Evolutionary conservation across 805 yeast species (phyloP).

Genomic region (Pichia eremophila): DNA sequence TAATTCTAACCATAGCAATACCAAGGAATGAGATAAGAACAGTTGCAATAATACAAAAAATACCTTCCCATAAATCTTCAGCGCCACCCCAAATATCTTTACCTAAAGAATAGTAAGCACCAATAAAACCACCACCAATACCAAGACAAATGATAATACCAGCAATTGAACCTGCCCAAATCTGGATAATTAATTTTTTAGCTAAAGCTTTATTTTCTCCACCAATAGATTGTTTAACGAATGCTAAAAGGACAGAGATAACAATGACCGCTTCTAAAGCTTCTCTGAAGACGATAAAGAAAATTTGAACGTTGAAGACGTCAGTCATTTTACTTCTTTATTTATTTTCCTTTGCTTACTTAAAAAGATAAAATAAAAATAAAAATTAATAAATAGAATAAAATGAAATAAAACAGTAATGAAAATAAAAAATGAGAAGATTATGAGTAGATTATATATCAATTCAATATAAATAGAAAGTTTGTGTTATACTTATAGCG

Average conservation of each 20-base stretch:
- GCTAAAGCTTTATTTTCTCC: conserved; percentile 38
- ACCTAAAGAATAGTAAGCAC: conserved; percentile 75
- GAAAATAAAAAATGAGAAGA: not conserved
- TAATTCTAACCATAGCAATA: conserved; percentile 88
- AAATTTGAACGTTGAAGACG: conserved; percentile 65
- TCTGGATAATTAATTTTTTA: conserved; percentile 42
- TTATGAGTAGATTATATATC: not conserved
- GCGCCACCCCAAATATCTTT: conserved; percentile 78
- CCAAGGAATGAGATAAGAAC: conserved; percentile 90
- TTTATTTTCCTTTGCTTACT: not conserved
- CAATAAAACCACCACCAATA: conserved; percentile 90
- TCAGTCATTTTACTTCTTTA: conserved; percentile 15
- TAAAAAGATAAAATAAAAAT: not conserved
- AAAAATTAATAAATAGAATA: not conserved
- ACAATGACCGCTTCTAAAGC: conserved; percentile 86
- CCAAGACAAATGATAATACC: conserved; percentile 76
- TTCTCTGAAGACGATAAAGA: conserved; percentile 90
- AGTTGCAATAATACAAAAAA: conserved; percentile 84
- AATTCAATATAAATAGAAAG: too few relatives aligned
- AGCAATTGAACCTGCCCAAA: conserved; percentile 70
- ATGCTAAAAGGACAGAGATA: conserved; percentile 84
- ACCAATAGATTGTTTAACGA: conserved; percentile 83
- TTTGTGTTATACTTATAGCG: too few relatives aligned
- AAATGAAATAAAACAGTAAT: too few relatives aligned
- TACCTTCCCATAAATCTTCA: conserved; percentile 97